These are phyloP conservation scores for Colletotrichum sidae DNA, from an alignment of 2,329 filamentous ascomycete genomes.

Conservation along the genomic window DNA sequence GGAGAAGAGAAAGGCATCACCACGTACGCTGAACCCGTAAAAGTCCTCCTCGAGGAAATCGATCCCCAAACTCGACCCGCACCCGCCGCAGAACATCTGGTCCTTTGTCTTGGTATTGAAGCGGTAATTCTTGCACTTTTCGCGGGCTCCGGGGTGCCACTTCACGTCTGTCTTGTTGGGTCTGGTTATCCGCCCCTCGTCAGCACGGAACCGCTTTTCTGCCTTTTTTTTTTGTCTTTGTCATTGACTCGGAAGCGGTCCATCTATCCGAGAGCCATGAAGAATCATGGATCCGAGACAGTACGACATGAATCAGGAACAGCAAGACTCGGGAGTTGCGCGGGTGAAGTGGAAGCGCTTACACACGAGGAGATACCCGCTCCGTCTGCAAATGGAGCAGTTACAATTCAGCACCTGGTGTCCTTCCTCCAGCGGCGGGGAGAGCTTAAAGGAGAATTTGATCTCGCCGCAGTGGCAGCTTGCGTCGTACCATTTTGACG, in stretches of 20 bases:
- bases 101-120: slow-evolving; percentile 62
- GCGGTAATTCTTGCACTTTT: slow-evolving; percentile 50
- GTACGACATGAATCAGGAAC: too few relatives aligned
- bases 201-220: background rate
- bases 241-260: too few relatives aligned
- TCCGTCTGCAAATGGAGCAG: slow-evolving; percentile 64
- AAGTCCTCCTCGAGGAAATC: slow-evolving; percentile 51
- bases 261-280: too few relatives aligned
- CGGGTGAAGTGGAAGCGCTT: slow-evolving; percentile 35
- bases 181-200: slow-evolving; percentile 43
- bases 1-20: too few relatives aligned
- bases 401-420: slow-evolving; percentile 61
- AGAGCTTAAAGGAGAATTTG: slow-evolving; percentile 59
- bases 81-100: slow-evolving; percentile 61
- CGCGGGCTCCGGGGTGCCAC: slow-evolving; percentile 56
- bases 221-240: background rate
- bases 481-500: slow-evolving; percentile 56
- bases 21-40: slow-evolving; percentile 59
- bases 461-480: slow-evolving; percentile 67
- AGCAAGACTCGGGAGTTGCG: background rate
- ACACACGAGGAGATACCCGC: slow-evolving; percentile 64
- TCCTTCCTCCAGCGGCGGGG: slow-evolving; percentile 57
- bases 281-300: too few relatives aligned
- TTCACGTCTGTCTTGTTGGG: slow-evolving; percentile 50
- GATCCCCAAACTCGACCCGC: slow-evolving; percentile 59